Evolutionary conservation across 768 basidiomycete species (phyloP).

Genomic region (Boletus patriciae): DNA sequence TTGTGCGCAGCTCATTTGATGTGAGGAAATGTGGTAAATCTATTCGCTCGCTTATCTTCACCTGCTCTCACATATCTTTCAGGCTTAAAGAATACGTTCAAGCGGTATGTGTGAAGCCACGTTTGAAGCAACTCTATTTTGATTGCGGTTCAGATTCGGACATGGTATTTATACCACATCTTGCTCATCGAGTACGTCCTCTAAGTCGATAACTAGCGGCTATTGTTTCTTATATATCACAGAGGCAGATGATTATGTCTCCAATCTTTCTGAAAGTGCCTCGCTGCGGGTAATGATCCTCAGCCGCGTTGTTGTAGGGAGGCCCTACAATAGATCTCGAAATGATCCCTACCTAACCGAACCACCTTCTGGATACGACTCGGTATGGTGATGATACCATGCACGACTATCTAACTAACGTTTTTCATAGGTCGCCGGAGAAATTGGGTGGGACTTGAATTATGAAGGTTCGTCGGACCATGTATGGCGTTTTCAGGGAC

Average conservation of each 20-base stretch:
- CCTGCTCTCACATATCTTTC: conserved; percentile 11
- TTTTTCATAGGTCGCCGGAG: conserved; percentile 51
- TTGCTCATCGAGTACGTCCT: conserved; percentile 60
- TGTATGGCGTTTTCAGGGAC: not conserved
- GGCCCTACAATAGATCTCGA: conserved; percentile 46
- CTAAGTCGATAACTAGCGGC: not conserved
- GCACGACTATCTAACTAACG: not conserved
- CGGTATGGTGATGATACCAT: conserved; percentile 39
- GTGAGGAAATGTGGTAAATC: conserved; percentile 55
- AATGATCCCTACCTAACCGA: conserved; percentile 49
- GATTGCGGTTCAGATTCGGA: conserved; percentile 51
- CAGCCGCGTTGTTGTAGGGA: conserved; percentile 65
- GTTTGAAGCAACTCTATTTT: not conserved
- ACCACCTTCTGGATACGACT: conserved; percentile 60
- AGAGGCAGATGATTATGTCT: conserved; percentile 69
- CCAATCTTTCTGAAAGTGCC: conserved; percentile 43
- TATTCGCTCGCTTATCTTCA: not conserved
- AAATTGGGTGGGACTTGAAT: conserved; percentile 64
- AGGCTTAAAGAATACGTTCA: conserved; percentile 59
- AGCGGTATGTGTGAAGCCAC: conserved; percentile 35
- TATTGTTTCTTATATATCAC: conserved; percentile 8
- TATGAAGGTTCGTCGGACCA: conserved; percentile 43
- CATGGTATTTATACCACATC: conserved; percentile 65
- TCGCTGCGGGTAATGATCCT: conserved; percentile 52
- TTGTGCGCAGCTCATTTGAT: conserved; percentile 61